phyloP scores from a whole-genome alignment of 192 early-diverging fungal species.

The Coemansia sp. region DNA sequence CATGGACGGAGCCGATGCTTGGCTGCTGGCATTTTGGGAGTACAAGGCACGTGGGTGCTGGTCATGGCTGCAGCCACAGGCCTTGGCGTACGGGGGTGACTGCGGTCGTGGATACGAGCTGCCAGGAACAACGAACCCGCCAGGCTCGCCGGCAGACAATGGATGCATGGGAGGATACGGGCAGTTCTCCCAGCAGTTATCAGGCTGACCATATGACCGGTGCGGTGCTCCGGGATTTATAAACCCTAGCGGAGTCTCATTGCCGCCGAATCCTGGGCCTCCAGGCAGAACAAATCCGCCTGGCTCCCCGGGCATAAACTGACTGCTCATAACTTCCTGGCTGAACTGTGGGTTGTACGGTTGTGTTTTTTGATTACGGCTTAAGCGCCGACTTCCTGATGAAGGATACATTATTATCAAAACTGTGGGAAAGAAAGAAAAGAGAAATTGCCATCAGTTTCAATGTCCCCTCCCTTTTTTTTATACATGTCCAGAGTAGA shows the following conservation, averaged over 20 bases:
- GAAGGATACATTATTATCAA: conserved; percentile 10
- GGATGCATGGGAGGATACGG: conserved; percentile 9
- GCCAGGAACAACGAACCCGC: conserved; percentile 26
- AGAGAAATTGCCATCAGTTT: neutral
- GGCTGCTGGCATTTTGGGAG: too few relatives aligned
- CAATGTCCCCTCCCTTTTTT: too few relatives aligned
- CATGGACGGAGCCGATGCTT: too few relatives aligned
- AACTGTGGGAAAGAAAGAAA: neutral
- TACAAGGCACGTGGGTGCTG: neutral
- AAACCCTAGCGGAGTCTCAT: conserved; percentile 33
- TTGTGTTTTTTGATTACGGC: conserved; percentile 5
- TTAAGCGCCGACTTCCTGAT: conserved; percentile 7
- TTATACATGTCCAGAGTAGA: too few relatives aligned
- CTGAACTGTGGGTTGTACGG: neutral
- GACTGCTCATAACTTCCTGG: conserved; percentile 6
- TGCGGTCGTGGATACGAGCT: conserved; percentile 10
- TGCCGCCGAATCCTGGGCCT: neutral
- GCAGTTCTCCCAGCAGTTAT: neutral
- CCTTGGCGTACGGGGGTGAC: conserved; percentile 6
- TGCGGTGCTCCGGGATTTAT: conserved; percentile 16
- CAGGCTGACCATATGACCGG: neutral
- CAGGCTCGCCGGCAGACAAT: conserved; percentile 13
- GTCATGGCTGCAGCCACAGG: conserved; percentile 8
- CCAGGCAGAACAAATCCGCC: conserved; percentile 36
- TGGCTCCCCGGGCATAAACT: conserved; percentile 39